Evolutionary conservation across 768 basidiomycete genomes (phyloP).

Genomic region (Lyophyllum atratum): DNA sequence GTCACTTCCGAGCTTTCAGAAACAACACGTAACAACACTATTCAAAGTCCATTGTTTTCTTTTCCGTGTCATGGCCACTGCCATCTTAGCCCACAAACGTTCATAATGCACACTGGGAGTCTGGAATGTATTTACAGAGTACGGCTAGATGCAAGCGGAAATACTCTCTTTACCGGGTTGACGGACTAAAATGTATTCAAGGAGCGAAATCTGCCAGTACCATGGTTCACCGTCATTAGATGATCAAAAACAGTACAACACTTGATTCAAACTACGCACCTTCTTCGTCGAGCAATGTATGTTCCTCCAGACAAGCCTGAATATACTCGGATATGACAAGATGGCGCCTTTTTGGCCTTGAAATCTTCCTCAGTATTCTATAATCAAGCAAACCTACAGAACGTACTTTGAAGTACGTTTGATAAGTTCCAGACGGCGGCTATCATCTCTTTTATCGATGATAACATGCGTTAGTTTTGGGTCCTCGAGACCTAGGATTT

Average conservation of each 20-base stretch:
- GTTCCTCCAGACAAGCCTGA: slow-evolving; percentile 78
- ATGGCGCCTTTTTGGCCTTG: slow-evolving; percentile 81
- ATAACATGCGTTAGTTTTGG: slow-evolving; percentile 86
- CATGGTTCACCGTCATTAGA: too few species aligned
- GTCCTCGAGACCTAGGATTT: slow-evolving; percentile 65
- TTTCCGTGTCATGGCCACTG: not conserved
- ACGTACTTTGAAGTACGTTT: slow-evolving; percentile 76
- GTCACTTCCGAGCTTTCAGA: slow-evolving; percentile 2
- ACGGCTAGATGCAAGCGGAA: not conserved
- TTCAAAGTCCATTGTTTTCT: not conserved
- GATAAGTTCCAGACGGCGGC: slow-evolving; percentile 70
- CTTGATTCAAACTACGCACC: slow-evolving; percentile 48
- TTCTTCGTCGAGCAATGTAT: slow-evolving; percentile 82
- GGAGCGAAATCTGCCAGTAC: slow-evolving; percentile 33
- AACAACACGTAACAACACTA: slow-evolving; percentile 14
- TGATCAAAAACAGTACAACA: too few species aligned
- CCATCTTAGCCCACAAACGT: not conserved
- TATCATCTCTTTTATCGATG: slow-evolving; percentile 79
- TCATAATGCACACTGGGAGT: not conserved
- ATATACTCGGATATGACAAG: slow-evolving; percentile 81
- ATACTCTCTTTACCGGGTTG: not conserved
- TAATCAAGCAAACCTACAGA: slow-evolving; percentile 27
- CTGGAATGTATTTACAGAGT: not conserved
- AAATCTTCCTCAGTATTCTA: slow-evolving; percentile 13
- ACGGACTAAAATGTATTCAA: slow-evolving; percentile 1